A percentile compares a stretch with the other conserved stretches of the same genome.
Evolutionary conservation across 1,139 yeast species (phyloP).

Genomic region (Kodamaea plutei): DNA sequence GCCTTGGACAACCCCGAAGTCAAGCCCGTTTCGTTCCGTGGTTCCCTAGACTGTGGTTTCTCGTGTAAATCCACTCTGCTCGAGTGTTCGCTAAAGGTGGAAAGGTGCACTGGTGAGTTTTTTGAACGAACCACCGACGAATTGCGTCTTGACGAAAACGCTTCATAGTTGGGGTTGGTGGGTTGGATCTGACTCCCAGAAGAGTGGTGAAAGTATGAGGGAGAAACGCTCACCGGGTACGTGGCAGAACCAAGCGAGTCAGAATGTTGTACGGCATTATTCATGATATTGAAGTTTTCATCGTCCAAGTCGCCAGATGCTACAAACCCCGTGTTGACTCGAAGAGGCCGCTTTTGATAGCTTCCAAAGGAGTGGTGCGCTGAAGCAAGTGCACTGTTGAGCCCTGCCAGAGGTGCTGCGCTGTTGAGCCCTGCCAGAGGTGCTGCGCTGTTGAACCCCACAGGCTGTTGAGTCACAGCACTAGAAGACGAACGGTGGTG

Average conservation of each 20-base stretch:
- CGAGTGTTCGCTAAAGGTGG: background rate
- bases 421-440: no score
- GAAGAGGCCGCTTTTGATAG: conserved; percentile 5
- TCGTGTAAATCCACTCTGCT: background rate
- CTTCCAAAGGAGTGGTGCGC: conserved; percentile 3
- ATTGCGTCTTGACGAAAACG: conserved; percentile 21
- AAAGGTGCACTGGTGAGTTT: conserved; percentile 3
- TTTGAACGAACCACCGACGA: conserved; percentile 11
- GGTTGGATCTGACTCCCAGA: conserved; percentile 8
- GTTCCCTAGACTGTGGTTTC: background rate
- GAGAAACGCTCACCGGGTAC: conserved; percentile 10
- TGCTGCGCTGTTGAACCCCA: background rate
- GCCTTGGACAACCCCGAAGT: conserved; percentile 34
- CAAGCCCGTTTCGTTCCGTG: background rate
- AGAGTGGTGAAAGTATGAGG: conserved; percentile 10
- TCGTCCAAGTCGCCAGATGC: conserved; percentile 31
- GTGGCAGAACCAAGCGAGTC: conserved; percentile 4
- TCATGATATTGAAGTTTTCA: conserved; percentile 40
- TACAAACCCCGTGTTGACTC: conserved; percentile 1
- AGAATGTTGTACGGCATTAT: conserved; percentile 19
- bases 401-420: background rate
- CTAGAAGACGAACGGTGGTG: conserved; percentile 1
- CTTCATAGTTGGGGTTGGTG: conserved; percentile 13
- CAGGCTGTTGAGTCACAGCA: background rate
- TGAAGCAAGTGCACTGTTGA: background rate